Percentiles rank a stretch among this genome's conserved stretches.
Conservation (phyloP, 129 eudicot genomes). For the Dittrichia graveolens region DNA sequence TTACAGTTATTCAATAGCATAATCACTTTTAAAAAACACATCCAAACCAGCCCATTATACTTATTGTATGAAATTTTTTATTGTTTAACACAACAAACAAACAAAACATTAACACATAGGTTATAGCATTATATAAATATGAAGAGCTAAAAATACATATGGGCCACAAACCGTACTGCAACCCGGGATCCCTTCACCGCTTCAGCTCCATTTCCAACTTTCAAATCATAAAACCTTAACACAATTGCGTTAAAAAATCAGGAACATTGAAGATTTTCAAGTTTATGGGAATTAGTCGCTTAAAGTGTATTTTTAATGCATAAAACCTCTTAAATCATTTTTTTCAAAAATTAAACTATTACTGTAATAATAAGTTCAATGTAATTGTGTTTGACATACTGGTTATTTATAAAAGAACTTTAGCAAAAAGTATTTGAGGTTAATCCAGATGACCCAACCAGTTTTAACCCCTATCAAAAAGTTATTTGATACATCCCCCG, state of each 20-base stretch:
- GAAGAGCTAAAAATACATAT: constrained; percentile 32
- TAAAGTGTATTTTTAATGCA: too few species aligned
- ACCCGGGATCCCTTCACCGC: constrained; percentile 99
- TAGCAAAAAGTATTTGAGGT: too few species aligned
- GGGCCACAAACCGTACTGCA: constrained; percentile 90
- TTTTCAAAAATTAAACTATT: too few species aligned
- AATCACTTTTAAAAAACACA: too few species aligned
- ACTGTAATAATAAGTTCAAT: too few species aligned
- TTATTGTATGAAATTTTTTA: background rate
- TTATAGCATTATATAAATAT: background rate
- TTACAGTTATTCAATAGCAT: too few species aligned
- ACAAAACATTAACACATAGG: constrained; percentile 8
- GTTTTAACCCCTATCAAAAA: background rate
- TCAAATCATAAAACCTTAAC: constrained; percentile 85
- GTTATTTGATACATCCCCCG: background rate
- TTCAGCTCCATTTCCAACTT: constrained; percentile 82
- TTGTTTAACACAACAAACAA: background rate
- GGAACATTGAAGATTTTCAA: constrained; percentile 16
- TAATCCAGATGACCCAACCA: background rate
- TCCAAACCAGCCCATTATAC: too few species aligned
- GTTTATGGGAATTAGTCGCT: background rate
- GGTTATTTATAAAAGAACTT: too few species aligned
- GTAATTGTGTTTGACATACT: too few species aligned
- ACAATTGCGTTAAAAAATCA: constrained; percentile 15
- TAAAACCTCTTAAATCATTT: too few species aligned